A percentile compares a stretch with the other conserved stretches of the same genome.
phyloP scores from a whole-genome alignment of 805 yeast genomes.

The Yarrowia deformans region DNA sequence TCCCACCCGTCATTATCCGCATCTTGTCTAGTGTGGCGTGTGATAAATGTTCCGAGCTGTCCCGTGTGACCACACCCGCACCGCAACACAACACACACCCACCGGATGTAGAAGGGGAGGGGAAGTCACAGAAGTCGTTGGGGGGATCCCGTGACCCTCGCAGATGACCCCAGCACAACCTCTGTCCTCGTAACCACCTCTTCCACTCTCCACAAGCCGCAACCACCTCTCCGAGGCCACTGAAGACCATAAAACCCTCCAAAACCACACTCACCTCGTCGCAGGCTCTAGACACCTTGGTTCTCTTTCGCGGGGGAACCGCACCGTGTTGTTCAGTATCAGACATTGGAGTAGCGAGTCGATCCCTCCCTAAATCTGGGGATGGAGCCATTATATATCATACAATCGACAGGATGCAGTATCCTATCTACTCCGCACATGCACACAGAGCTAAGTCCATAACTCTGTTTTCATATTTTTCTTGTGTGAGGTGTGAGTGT shows the following conservation, averaged over 20 bases:
- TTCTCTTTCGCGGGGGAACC: conserved; percentile 55
- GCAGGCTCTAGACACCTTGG: conserved; percentile 66
- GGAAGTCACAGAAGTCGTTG: no score
- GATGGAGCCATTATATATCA: conserved; percentile 34
- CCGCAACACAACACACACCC: conserved; percentile 2
- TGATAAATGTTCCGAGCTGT: conserved; percentile 24
- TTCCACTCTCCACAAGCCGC: not conserved
- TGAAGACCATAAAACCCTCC: not conserved
- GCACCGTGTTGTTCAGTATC: conserved; percentile 38
- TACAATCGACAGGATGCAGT: conserved; percentile 19
- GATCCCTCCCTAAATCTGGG: not conserved
- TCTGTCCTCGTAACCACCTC: not conserved
- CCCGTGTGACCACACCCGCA: conserved; percentile 20
- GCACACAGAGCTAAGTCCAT: conserved; percentile 21
- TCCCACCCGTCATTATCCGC: not conserved
- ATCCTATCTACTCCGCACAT: conserved; percentile 38
- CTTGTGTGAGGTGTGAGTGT: not conserved
- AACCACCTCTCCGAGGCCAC: not conserved
- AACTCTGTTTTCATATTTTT: conserved; percentile 8
- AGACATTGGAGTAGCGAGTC: conserved; percentile 33
- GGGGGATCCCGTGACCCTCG: no score
- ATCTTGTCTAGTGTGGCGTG: conserved; percentile 12
- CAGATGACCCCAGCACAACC: not conserved
- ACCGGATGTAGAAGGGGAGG: not conserved
- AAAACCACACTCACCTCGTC: conserved; percentile 52